A percentile compares a stretch with the other conserved stretches of the same genome.
These are phyloP conservation scores for Leptomonas pyrrhocoris DNA, from an alignment of 208 protist species.

Conservation along the genomic window DNA sequence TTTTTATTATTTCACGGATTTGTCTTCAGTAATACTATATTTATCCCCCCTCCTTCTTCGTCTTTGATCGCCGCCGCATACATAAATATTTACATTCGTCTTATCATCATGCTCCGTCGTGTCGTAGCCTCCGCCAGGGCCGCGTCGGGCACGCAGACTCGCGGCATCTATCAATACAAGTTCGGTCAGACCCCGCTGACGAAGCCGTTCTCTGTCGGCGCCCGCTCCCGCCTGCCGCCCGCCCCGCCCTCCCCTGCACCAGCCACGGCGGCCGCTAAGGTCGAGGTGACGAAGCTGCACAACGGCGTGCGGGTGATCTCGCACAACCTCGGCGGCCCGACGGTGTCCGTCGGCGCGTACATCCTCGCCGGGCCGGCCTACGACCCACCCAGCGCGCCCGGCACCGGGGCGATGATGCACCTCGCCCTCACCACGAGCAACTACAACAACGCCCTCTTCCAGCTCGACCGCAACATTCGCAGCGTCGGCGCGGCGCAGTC, in stretches of 20 bases:
- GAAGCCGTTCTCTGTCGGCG: slow-evolving; percentile 43
- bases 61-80: no score
- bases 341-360: slow-evolving; percentile 85
- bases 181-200: slow-evolving; percentile 72
- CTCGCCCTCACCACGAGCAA: slow-evolving; percentile 80
- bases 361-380: slow-evolving; percentile 81
- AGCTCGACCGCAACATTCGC: slow-evolving; percentile 84
- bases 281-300: slow-evolving; percentile 72
- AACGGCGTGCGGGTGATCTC: slow-evolving; percentile 85
- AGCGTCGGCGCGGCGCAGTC: slow-evolving; percentile 72
- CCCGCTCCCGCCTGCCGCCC: slow-evolving; percentile 12
- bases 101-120: slow-evolving; percentile 78
- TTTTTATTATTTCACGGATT: no score
- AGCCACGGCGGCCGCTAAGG: slow-evolving; percentile 25
- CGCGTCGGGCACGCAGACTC: slow-evolving; percentile 34
- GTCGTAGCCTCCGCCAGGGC: slow-evolving; percentile 29
- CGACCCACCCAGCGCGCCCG: slow-evolving; percentile 74
- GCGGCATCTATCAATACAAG: slow-evolving; percentile 79
- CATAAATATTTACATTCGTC: no score
- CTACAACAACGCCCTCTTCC: slow-evolving; percentile 85
- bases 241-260: slow-evolving; percentile 12
- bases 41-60: no score
- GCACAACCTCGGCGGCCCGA: slow-evolving; percentile 68
- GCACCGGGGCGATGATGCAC: slow-evolving; percentile 77
- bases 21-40: no score